Evolutionary conservation across 805 yeast genomes (phyloP).

Genomic region (Schizosaccharomyces japonicus): DNA sequence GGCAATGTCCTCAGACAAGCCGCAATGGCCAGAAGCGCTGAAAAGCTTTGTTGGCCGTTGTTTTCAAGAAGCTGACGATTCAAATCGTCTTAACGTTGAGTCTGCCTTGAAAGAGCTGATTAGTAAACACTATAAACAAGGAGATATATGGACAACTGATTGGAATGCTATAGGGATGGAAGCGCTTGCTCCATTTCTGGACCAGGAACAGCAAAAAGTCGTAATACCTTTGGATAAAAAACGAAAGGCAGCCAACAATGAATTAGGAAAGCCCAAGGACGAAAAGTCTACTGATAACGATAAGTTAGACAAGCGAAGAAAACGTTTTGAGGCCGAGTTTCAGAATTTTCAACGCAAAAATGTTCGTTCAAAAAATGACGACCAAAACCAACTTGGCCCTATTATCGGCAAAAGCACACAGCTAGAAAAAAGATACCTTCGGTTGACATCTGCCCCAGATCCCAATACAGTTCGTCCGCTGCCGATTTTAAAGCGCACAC

Average conservation of each 20-base stretch:
- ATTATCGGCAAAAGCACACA: conserved; percentile 39
- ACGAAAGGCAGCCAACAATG: not conserved
- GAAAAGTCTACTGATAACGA: too few species aligned
- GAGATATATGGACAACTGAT: conserved; percentile 25
- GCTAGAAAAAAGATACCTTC: conserved; percentile 54
- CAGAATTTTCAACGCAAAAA: not conserved
- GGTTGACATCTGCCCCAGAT: conserved; percentile 79
- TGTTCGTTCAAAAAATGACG: not conserved
- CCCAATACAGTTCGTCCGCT: conserved; percentile 65
- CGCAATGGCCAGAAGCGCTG: conserved; percentile 40
- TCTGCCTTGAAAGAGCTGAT: conserved; percentile 22
- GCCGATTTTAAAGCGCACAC: conserved; percentile 32
- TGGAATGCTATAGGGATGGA: conserved; percentile 20
- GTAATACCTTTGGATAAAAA: conserved; percentile 22
- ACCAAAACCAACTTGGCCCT: not conserved
- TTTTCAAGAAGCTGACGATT: conserved; percentile 19
- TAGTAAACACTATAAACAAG: conserved; percentile 24
- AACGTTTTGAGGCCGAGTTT: not conserved
- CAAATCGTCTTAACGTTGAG: not conserved
- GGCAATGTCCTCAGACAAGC: too few species aligned
- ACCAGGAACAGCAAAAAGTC: conserved; percentile 15
- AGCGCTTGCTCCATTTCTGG: not conserved
- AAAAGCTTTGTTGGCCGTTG: conserved; percentile 27
- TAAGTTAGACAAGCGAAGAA: not conserved
- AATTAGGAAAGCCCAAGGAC: not conserved